Percentiles rank a stretch among this genome's conserved stretches.
Evolutionary conservation across 2,329 filamentous ascomycete species (phyloP).

Genomic region (Cordyceps cicadae): DNA sequence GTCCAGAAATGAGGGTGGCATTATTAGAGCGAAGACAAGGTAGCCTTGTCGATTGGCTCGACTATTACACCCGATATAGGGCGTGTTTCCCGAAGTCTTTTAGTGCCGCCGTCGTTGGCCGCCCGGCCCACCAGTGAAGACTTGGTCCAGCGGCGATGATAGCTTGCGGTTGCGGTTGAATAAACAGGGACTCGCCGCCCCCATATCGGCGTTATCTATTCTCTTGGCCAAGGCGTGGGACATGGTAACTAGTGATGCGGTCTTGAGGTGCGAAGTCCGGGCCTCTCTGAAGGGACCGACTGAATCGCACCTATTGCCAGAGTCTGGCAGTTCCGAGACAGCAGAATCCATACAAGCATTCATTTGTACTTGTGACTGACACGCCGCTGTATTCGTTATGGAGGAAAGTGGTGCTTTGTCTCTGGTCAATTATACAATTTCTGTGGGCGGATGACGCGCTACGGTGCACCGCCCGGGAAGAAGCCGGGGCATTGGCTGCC

Average conservation of each 20-base stretch:
- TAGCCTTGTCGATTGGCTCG: background rate
- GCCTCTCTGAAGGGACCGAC: background rate
- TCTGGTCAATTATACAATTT: background rate
- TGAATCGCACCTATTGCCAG: background rate
- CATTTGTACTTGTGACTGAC: background rate
- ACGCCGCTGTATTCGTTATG: background rate
- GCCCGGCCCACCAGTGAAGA: background rate
- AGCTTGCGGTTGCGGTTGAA: background rate
- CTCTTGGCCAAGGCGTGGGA: background rate
- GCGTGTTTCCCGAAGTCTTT: background rate
- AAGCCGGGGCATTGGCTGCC: background rate
- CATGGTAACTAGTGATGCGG: background rate
- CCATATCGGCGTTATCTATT: background rate
- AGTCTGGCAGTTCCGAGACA: background rate
- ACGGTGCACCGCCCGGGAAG: background rate
- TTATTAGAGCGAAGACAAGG: background rate
- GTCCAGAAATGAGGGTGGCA: background rate
- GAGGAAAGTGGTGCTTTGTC: background rate
- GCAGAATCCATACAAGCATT: background rate
- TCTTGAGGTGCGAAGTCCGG: background rate
- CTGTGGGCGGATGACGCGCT: background rate
- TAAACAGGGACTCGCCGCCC: background rate
- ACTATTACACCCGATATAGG: background rate
- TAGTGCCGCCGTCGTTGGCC: background rate
- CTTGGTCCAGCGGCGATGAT: background rate